Evolutionary conservation across 1,284 basidiomycete genomes (phyloP), one percentile per base, ranked within the genome.

Genomic region (Takashimella koratensis): DNA sequence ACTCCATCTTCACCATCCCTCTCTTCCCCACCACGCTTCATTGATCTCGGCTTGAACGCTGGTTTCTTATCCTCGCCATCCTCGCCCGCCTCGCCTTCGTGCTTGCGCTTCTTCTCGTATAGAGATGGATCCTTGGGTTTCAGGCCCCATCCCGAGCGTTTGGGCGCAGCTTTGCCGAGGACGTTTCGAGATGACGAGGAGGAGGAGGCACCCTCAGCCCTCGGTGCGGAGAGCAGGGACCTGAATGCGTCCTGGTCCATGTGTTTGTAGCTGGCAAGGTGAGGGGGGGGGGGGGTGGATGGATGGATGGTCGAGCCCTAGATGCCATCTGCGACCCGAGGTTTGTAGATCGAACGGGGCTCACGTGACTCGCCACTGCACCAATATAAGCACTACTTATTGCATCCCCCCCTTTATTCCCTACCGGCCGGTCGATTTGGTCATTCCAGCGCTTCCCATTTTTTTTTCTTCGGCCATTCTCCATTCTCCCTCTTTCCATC

Each of bases 211-310:
- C 54, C 56, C 12, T 52, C 48, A 6, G 59, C 24, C 5, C 68
- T 54, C 3, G 73, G 69, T 8, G 66, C 62, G 10, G 58, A 59
- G 11, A 76, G 62, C 22, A 76, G 60, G 12, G 61, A 64, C 16
- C 74, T 52, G 54, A 76, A 76, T 0, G 72, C 71, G 60, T 70
- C 58, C 67, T 75, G 54, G 30, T 36, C 30, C 30, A 36, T 36
- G 16, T n/a, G n/a, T n/a, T n/a, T n/a, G n/a, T n/a, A n/a, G n/a
- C n/a, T n/a, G n/a, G n/a, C n/a, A n/a, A n/a, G n/a, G 10, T 36
- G 30, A 36, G 30, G 16, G 8, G 16, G 30, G 30, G 30, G 30
- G 30, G 8, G 16, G 8, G 30, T 36, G 30, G 16, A 8, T 36
- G 30, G 30, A 8, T 36, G 30, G 30, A 36, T 16, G 30, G 30